phyloP scores from a whole-genome alignment of 306 rosid species.

The Quercus agrifolia region DNA sequence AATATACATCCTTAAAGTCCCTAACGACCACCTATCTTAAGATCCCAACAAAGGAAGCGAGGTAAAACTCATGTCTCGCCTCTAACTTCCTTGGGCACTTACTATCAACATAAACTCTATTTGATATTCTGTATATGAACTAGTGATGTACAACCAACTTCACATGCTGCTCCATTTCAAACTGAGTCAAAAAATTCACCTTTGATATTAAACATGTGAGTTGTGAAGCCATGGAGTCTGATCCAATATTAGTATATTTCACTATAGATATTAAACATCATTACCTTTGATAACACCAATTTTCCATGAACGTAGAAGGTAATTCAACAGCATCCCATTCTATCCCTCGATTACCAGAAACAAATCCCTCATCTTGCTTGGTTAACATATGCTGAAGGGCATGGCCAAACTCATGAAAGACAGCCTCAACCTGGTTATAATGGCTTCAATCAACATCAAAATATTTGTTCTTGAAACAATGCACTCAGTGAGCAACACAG shows the following conservation, averaged over 20 bases:
- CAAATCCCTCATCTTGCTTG: slow-evolving; percentile 92
- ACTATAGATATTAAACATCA: neutral
- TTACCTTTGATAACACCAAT: slow-evolving; percentile 98
- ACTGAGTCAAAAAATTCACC: neutral
- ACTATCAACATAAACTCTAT: no score
- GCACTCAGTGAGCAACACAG: neutral
- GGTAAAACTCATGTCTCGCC: no score
- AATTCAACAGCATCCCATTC: slow-evolving; percentile 99
- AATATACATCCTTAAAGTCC: no score
- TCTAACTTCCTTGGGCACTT: no score
- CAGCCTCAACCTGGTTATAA: slow-evolving; percentile 75
- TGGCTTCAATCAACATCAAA: neutral
- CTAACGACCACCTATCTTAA: no score
- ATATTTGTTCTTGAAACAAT: neutral
- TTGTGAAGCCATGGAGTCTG: neutral
- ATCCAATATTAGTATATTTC: neutral
- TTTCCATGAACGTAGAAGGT: slow-evolving; percentile 99
- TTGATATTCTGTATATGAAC: no score
- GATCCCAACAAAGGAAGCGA: no score
- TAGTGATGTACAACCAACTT: no score
- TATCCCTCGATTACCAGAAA: slow-evolving; percentile 91
- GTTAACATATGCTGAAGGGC: slow-evolving; percentile 99
- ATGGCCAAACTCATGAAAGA: slow-evolving; percentile 99
- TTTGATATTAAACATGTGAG: neutral
- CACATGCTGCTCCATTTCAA: neutral